These are phyloP conservation scores for Pachyrhizus erosus DNA, from an alignment of 306 rosid species.

Conservation along the genomic window DNA sequence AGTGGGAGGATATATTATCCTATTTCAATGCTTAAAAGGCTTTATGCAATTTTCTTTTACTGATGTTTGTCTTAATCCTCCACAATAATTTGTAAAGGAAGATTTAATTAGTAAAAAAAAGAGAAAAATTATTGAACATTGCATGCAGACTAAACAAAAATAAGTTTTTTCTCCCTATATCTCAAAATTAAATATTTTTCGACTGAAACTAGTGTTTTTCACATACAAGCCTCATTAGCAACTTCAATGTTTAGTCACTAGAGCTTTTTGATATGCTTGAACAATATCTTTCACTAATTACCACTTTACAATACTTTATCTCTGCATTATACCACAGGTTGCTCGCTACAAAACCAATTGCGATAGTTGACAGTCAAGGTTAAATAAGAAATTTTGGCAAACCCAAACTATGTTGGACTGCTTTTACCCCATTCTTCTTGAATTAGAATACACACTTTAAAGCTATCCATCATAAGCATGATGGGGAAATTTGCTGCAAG, in stretches of 20 bases:
- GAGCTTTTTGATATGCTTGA: not conserved
- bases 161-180: not conserved
- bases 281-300: constrained; percentile 22
- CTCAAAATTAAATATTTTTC: not conserved
- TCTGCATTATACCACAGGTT: constrained; percentile 10
- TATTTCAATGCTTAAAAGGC: not conserved
- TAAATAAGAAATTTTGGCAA: not conserved
- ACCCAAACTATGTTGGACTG: constrained; percentile 4
- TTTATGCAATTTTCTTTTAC: not conserved
- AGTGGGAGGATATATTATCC: constrained; percentile 6
- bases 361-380: not conserved
- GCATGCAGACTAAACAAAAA: not conserved
- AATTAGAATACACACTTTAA: not conserved
- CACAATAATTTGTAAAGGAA: not conserved
- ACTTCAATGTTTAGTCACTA: constrained; percentile 15
- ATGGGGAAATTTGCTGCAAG: not conserved
- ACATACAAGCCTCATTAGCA: constrained; percentile 13
- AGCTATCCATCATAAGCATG: constrained; percentile 13
- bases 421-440: constrained; percentile 2
- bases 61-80: not conserved
- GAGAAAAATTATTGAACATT: not conserved
- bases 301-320: not conserved
- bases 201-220: not conserved
- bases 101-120: not conserved
- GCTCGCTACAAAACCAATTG: constrained; percentile 17